Evolutionary conservation across 1,139 yeast genomes (phyloP).

Genomic region (Hansenula sp.): DNA sequence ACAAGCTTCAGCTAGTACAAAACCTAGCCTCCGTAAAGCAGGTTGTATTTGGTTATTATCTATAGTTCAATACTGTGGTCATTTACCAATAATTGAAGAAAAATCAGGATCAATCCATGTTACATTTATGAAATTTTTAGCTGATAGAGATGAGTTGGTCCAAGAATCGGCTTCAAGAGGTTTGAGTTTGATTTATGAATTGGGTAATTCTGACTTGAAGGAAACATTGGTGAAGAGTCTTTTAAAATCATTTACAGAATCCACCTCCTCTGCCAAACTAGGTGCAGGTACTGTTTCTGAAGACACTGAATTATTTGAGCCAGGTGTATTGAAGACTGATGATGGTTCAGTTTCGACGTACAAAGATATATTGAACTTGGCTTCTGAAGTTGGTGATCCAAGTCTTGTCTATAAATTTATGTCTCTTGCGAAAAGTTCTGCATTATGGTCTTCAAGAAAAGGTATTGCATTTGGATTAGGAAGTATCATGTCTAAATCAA

Average conservation of each 20-base stretch:
- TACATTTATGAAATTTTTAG: constrained; percentile 69
- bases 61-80: constrained; percentile 68
- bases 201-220: constrained; percentile 64
- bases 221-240: constrained; percentile 75
- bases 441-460: constrained; percentile 88
- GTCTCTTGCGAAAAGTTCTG: constrained; percentile 85
- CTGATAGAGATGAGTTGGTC: constrained; percentile 75
- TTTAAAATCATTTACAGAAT: constrained; percentile 73
- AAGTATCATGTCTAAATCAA: constrained; percentile 73
- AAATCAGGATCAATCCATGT: constrained; percentile 58
- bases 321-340: constrained; percentile 72
- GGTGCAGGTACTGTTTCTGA: constrained; percentile 68
- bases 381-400: constrained; percentile 95
- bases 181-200: constrained; percentile 72
- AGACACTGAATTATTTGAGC: constrained; percentile 83
- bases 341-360: constrained; percentile 89
- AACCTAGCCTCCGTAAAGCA: constrained; percentile 70
- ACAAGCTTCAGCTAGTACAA: constrained; percentile 53
- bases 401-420: constrained; percentile 89
- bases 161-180: constrained; percentile 95
- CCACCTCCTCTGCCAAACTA: constrained; percentile 43
- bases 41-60: constrained; percentile 87
- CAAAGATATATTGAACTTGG: constrained; percentile 77
- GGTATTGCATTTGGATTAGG: constrained; percentile 95
- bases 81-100: constrained; percentile 36